A percentile compares a stretch with the other conserved stretches of the same genome.
Conservation (phyloP, 108 stramenopile genomes). For the Nitzschia sp. region DNA sequence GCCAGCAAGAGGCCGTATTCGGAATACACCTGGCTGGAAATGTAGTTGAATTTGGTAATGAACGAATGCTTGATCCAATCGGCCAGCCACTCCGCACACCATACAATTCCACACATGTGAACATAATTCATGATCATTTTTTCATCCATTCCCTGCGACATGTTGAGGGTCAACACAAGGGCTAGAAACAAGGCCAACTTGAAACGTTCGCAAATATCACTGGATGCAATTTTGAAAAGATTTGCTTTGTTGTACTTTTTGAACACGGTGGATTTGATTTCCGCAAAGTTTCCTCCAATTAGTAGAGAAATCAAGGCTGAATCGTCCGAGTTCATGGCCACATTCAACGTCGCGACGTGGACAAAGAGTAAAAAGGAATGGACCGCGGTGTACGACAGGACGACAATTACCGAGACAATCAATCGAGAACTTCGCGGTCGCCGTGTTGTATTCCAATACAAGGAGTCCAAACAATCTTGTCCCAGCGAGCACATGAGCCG, state of each 20-base stretch:
- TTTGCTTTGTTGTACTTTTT: constrained; percentile 97
- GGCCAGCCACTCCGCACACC: constrained; percentile 82
- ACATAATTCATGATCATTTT: constrained; percentile 68
- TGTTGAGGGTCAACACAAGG: constrained; percentile 74
- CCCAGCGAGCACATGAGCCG: constrained; percentile 92
- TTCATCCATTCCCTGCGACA: constrained; percentile 80
- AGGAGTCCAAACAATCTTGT: constrained; percentile 94
- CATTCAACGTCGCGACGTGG: constrained; percentile 86
- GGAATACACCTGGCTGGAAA: constrained; percentile 77
- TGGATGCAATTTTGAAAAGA: constrained; percentile 94
- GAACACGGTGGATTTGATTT: constrained; percentile 97
- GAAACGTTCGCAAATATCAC: constrained; percentile 87
- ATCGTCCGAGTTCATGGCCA: constrained; percentile 90
- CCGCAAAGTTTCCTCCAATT: constrained; percentile 97
- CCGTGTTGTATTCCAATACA: constrained; percentile 89
- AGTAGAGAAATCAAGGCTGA: constrained; percentile 80
- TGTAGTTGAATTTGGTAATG: constrained; percentile 96
- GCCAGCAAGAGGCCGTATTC: constrained; percentile 87
- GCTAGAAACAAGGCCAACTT: constrained; percentile 82
- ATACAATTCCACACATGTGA: constrained; percentile 75
- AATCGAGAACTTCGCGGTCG: constrained; percentile 74
- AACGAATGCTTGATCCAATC: constrained; percentile 98
- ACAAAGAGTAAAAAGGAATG: constrained; percentile 80
- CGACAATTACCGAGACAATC: constrained; percentile 68
- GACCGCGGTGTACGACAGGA: constrained; percentile 71